phyloP scores from a whole-genome alignment of 148 eudicot species.

The Rhododendron molle region DNA sequence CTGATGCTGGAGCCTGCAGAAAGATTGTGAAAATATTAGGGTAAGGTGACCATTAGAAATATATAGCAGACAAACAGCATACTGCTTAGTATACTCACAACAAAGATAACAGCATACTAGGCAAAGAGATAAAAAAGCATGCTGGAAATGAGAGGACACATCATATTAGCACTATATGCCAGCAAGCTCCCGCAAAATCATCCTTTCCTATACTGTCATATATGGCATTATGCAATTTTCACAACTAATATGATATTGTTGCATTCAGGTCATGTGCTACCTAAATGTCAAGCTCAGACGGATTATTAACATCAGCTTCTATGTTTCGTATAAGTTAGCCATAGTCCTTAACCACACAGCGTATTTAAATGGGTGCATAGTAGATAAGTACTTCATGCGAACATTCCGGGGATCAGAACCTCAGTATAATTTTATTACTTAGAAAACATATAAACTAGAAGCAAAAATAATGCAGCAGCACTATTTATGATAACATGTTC shows the following conservation, averaged over 20 bases:
- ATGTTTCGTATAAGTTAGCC: neutral
- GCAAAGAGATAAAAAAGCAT: neutral
- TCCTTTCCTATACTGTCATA: neutral
- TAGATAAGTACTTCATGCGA: neutral
- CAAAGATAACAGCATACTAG: neutral
- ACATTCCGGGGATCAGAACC: neutral
- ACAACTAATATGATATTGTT: neutral
- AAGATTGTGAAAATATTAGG: conserved; percentile 8
- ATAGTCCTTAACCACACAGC: neutral
- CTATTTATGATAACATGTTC: neutral
- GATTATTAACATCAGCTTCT: neutral
- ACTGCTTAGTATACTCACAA: neutral
- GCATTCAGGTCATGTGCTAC: neutral
- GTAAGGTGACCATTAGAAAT: neutral
- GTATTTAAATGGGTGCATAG: neutral
- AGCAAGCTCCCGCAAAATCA: neutral
- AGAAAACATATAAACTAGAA: neutral
- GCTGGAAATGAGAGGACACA: neutral
- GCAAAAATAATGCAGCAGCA: neutral
- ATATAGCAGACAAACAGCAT: neutral
- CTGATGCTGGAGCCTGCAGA: conserved; percentile 83
- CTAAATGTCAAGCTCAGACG: neutral
- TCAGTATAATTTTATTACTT: neutral
- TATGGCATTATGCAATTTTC: neutral
- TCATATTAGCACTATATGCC: neutral